Base-by-base conservation (phyloP, 2,329 filamentous ascomycete genomes). In the Trichoderma oligosporum region DNA sequence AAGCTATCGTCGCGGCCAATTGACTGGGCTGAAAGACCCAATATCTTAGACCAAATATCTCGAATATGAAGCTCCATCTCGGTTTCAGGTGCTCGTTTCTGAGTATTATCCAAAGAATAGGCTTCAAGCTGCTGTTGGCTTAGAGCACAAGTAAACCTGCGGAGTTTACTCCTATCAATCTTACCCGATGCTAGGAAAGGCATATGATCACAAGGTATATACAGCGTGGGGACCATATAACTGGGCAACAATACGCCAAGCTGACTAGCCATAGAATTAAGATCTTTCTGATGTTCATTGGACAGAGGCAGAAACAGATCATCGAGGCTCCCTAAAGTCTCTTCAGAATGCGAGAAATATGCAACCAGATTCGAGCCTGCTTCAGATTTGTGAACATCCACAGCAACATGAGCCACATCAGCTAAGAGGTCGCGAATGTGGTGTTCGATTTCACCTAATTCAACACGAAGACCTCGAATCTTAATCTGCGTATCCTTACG, bases 211-310 rank as follows among this genome's bases (percentile, higher is more conserved):
- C 60, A 62, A 18, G 57, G 61, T 8, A 64, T 61, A 24, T 56
- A 64, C 9, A 59, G 29, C 7, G 61, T 56, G 4, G 62, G 62
- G 2, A 64, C 39, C 62, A 64, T 64, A 44, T 64, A 64, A 7
- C 36, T 29, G 6, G 62, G 62, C 22, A 64, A 52, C 3, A 47
- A 14, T n/a, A 49, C n/a, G 8, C 42, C 27, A 2, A 62, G 46
- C 11, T 59, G 20, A 4, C 45, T 56, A 16, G 54, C 22, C 24
- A 61, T 51, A 16, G 64, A 68, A 6, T 56, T 36, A 1, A 58
- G 46, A 36, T 62, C 39, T 4, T 56, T 58, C 24, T 62, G 56
- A 16, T 53, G 36, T n/a, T 58, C 36, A 5, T 44, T 24, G 12
- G 56, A 41, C 1, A 55, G 18, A 7, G 55, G 47, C 7, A 57